Conservation (phyloP, 306 rosid genomes). For the Cicer arietinum region DNA sequence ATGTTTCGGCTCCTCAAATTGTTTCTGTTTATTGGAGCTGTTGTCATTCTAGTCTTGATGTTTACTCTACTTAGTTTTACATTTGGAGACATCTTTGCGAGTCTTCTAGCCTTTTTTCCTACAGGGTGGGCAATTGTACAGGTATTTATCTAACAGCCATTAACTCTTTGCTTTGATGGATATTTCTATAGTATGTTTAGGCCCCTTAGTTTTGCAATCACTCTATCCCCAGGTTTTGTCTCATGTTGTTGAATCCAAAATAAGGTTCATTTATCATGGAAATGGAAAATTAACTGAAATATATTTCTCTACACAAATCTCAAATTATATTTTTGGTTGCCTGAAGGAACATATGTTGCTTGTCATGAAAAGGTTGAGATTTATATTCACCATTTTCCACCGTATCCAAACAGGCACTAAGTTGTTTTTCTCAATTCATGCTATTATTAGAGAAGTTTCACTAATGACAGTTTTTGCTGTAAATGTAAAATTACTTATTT, state of each 20-base stretch:
- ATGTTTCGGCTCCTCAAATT: slow-evolving; percentile 92
- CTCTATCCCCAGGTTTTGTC: slow-evolving; percentile 1
- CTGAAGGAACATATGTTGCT: slow-evolving; percentile 10
- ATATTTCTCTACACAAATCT: slow-evolving; percentile 21
- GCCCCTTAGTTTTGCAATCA: slow-evolving; percentile 26
- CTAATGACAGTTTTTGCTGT: slow-evolving; percentile 29
- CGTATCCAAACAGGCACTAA: not conserved
- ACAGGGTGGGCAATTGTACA: slow-evolving; percentile 94
- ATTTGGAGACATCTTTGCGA: slow-evolving; percentile 71
- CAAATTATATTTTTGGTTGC: not conserved
- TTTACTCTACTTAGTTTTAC: slow-evolving; percentile 71
- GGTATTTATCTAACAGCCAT: slow-evolving; percentile 55
- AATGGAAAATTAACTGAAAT: slow-evolving; percentile 23
- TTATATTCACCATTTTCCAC: slow-evolving; percentile 5
- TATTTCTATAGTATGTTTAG: slow-evolving; percentile 22
- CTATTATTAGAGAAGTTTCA: slow-evolving; percentile 32
- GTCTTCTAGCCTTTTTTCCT: slow-evolving; percentile 89
- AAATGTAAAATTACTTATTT: slow-evolving; percentile 6
- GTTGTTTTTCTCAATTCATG: slow-evolving; percentile 16
- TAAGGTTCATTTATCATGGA: not conserved
- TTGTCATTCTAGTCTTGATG: slow-evolving; percentile 64
- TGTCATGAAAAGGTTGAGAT: not conserved
- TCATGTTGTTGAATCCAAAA: slow-evolving; percentile 2
- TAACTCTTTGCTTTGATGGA: slow-evolving; percentile 8
- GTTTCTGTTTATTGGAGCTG: slow-evolving; percentile 66